Evolutionary conservation across 2,329 filamentous ascomycete species (phyloP).

Genomic region (Neurospora sp.): DNA sequence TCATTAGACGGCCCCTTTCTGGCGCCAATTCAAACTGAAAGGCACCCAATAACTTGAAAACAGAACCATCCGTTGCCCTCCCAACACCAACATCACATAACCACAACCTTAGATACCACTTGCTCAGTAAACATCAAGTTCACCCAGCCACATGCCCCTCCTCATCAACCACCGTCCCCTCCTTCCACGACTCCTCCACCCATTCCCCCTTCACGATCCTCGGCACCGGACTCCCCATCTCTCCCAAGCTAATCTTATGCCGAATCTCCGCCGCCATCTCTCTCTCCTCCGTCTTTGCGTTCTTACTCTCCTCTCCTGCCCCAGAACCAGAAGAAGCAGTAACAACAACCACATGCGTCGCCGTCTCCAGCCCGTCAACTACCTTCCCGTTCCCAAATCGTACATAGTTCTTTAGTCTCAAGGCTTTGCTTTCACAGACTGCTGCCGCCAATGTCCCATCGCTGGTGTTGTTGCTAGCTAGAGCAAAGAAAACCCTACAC

Average conservation of each 20-base stretch:
- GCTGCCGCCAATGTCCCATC: no score
- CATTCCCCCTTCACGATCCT: slow-evolving; percentile 61
- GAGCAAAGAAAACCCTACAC: slow-evolving; percentile 32
- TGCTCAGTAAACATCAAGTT: not conserved
- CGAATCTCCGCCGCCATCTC: slow-evolving; percentile 35
- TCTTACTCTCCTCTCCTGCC: slow-evolving; percentile 27
- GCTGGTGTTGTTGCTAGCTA: not conserved
- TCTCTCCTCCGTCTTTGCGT: slow-evolving; percentile 20
- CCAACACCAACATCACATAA: not conserved
- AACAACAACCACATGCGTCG: slow-evolving; percentile 68
- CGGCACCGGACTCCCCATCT: slow-evolving; percentile 39
- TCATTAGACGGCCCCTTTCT: not conserved
- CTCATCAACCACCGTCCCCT: slow-evolving; percentile 72
- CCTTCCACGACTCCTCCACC: slow-evolving; percentile 73
- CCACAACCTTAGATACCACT: not conserved
- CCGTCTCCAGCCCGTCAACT: slow-evolving; percentile 33
- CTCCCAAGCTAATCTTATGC: slow-evolving; percentile 33
- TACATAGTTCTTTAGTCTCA: slow-evolving; percentile 47
- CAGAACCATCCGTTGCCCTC: not conserved
- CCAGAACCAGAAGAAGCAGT: not conserved
- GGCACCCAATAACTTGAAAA: not conserved
- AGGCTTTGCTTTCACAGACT: slow-evolving; percentile 22
- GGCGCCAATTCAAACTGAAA: not conserved
- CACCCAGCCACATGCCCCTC: slow-evolving; percentile 41
- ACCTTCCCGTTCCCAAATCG: slow-evolving; percentile 60